Evolutionary conservation across 768 basidiomycete species (phyloP).

Genomic region (Podaxis sp.): DNA sequence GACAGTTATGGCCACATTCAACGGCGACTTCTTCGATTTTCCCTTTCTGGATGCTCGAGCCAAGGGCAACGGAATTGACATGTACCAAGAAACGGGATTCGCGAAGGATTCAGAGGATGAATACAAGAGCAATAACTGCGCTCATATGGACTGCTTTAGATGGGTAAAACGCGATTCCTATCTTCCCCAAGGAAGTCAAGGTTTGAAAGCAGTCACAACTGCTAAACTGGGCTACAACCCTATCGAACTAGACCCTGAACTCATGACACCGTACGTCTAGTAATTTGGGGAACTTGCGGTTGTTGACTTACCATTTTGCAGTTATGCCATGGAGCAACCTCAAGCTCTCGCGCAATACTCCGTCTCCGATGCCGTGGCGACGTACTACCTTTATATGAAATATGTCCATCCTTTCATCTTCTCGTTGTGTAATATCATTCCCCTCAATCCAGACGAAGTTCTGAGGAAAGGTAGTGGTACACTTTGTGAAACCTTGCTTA

Average conservation of each 20-base stretch:
- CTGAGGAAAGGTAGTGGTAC: conserved; percentile 95
- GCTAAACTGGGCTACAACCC: conserved; percentile 96
- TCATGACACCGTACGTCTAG: conserved; percentile 93
- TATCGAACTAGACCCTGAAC: conserved; percentile 94
- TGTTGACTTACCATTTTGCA: conserved; percentile 25
- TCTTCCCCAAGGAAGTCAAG: conserved; percentile 96
- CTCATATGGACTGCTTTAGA: conserved; percentile 99
- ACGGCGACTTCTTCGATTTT: conserved; percentile 99
- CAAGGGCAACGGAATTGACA: conserved; percentile 87
- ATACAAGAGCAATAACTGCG: conserved; percentile 88
- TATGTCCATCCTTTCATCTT: conserved; percentile 99
- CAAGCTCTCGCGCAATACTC: conserved; percentile 95
- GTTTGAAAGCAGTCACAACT: conserved; percentile 95
- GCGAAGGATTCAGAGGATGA: conserved; percentile 89
- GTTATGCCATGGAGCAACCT: conserved; percentile 95
- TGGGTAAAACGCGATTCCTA: conserved; percentile 99
- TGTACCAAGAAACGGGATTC: conserved; percentile 95
- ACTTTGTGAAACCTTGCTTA: conserved; percentile 93
- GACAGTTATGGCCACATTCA: conserved; percentile 97
- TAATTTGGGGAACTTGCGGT: not conserved
- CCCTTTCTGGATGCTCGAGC: conserved; percentile 90
- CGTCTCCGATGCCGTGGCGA: conserved; percentile 99
- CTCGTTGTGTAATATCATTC: conserved; percentile 98
- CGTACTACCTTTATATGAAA: conserved; percentile 99
- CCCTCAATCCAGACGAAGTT: conserved; percentile 94